Evolutionary conservation across 163 green algal genomes (phyloP), one percentile per base, ranked within the genome.

Genomic region (Prototheca stagnorum): DNA sequence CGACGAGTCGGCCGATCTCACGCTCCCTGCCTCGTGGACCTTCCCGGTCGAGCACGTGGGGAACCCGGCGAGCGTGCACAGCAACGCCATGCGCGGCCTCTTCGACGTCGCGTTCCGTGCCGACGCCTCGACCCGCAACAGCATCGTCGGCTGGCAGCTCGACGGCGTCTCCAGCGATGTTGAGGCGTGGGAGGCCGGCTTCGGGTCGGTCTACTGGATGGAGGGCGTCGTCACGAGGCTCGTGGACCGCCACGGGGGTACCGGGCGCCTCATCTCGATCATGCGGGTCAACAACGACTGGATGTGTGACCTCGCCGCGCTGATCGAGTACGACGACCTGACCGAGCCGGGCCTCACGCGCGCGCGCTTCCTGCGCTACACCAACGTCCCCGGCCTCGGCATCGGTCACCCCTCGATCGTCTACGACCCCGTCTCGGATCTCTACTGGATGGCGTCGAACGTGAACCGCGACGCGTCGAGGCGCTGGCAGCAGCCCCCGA

Each of bases 241-340:
- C 49, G 42, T 35, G 26, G 59, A 64, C 31, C 31, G 49, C 21
- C 57, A 54, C 11, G 51, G 51, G 24, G 57, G 46, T 47, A 53
- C 42, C 35, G 49, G 44, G 19, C 53, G 43, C 35, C 53, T 64
- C 39, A 53, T 64, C 39, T 33, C n/a, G 41, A 51, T 63, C 35
- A 58, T 68, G 59, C 49, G 59, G 2, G 59, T 68, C 6, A 68
- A 68, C 47, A 68, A 68, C 45, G 48, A 68, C 45, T 31, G 62
- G 25, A 37, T 59, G 48, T 68, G 59, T 20, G 54, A 68, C 53
- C 39, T 68, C 41, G 59, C 53, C 3, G 59, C 59, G 19, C 25
- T 68, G 20, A 28, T 68, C 11, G 48, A 63, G 28, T 51, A 45
- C 23, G 51, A 61, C 26, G 57, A 66, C 35, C 20, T 21, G 21